Conservation (phyloP, 225 moss, liverwort and hornwort species). For the Pseudoscleropodium purum region DNA sequence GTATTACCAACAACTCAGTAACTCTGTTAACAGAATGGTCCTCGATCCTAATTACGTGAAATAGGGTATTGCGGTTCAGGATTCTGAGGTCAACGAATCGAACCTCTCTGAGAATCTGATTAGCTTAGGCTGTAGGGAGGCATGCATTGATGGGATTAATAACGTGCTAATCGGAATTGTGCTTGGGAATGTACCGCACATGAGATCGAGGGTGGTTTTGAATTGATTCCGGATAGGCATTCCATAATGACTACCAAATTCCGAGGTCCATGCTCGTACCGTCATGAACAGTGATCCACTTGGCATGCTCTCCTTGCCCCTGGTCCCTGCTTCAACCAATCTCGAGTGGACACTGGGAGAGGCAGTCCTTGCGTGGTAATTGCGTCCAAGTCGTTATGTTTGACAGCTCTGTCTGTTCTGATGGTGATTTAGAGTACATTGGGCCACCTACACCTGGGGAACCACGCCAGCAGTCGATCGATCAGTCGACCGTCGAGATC, state of each 20-base stretch:
- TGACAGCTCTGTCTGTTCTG: constrained; percentile 9
- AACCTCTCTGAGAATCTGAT: neutral
- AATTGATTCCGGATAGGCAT: neutral
- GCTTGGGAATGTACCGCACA: neutral
- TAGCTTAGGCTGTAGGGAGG: neutral
- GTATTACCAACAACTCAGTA: neutral
- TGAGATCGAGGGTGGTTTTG: neutral
- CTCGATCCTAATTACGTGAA: too few species aligned
- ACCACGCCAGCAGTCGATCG: neutral
- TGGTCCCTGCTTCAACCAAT: neutral
- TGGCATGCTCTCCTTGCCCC: neutral
- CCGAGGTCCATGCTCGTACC: neutral
- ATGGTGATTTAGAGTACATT: constrained; percentile 2
- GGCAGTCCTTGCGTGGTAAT: neutral
- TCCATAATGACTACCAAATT: constrained; percentile 5
- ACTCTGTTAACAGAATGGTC: neutral
- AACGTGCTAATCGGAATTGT: neutral
- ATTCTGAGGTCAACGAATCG: neutral
- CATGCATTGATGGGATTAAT: neutral
- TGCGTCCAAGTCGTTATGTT: constrained; percentile 7
- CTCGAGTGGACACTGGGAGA: neutral
- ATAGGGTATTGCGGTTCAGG: neutral
- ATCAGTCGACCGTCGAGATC: neutral
- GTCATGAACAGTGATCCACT: neutral
- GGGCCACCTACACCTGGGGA: constrained; percentile 2